phyloP scores from a whole-genome alignment of 2,329 filamentous ascomycete species.

The Ceratocystiopsis brevicomis region DNA sequence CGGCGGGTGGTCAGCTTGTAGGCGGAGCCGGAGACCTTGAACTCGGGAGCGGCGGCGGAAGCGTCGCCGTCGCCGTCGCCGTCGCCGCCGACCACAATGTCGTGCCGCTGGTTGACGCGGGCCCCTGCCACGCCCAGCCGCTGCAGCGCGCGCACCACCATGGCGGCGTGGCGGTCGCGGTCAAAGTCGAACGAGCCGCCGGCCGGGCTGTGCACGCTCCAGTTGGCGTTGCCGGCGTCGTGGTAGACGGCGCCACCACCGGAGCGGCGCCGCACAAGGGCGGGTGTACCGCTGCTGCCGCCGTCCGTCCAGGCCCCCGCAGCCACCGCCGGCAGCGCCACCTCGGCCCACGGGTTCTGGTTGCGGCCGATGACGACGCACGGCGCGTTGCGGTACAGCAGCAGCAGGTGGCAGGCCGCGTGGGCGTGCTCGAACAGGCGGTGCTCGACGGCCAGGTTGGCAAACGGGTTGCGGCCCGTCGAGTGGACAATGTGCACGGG shows the following conservation, averaged over 20 bases:
- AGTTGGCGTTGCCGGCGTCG: slow-evolving; percentile 85
- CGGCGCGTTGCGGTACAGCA: slow-evolving; percentile 75
- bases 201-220: slow-evolving; percentile 72
- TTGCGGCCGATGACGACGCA: slow-evolving; percentile 87
- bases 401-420: slow-evolving; percentile 55
- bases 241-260: slow-evolving; percentile 92
- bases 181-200: slow-evolving; percentile 39
- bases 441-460: slow-evolving; percentile 91
- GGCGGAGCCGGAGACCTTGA: slow-evolving; percentile 80
- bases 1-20: slow-evolving; percentile 76
- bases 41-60: background rate
- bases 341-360: slow-evolving; percentile 93
- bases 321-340: slow-evolving; percentile 46
- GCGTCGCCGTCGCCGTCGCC: slow-evolving; percentile 5
- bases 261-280: slow-evolving; percentile 62
- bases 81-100: slow-evolving; percentile 55
- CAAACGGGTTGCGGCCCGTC: slow-evolving; percentile 50
- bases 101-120: slow-evolving; percentile 75
- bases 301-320: slow-evolving; percentile 9
- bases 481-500: slow-evolving; percentile 52
- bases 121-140: slow-evolving; percentile 44
- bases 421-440: slow-evolving; percentile 61
- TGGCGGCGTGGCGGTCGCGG: slow-evolving; percentile 71
- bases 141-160: slow-evolving; percentile 72
- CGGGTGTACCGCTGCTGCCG: slow-evolving; percentile 14